These are phyloP conservation scores for Pseudocercospora pini-densiflorae DNA, from an alignment of 2,329 filamentous ascomycete species.

Conservation along the genomic window DNA sequence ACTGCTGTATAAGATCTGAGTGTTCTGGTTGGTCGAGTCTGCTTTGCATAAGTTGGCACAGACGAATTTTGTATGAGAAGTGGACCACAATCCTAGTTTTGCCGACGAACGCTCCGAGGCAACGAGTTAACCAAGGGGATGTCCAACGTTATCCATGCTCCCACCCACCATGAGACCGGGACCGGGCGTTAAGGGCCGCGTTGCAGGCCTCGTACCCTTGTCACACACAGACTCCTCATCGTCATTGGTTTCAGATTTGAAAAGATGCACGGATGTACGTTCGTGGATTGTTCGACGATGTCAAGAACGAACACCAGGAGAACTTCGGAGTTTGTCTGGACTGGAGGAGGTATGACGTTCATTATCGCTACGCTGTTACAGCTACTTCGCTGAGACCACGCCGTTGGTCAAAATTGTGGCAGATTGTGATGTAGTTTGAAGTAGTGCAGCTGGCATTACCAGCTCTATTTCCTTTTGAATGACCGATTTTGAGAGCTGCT, in stretches of 20 bases:
- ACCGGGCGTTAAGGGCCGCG: neutral
- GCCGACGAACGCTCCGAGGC: too few species aligned
- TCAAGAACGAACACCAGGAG: neutral
- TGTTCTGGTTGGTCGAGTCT: too few species aligned
- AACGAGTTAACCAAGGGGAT: too few species aligned
- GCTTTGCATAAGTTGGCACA: too few species aligned
- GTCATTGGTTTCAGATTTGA: neutral
- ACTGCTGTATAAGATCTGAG: too few species aligned
- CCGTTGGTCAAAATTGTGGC: neutral
- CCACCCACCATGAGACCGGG: neutral
- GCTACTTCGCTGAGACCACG: neutral
- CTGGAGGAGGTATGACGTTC: neutral
- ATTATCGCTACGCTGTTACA: neutral
- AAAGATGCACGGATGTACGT: neutral
- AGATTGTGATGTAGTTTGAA: neutral
- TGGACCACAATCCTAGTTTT: too few species aligned
- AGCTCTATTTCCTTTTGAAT: neutral
- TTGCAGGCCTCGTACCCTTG: neutral
- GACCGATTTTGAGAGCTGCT: neutral
- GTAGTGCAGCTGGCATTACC: neutral
- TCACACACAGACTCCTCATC: neutral
- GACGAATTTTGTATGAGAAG: too few species aligned
- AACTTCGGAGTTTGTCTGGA: neutral
- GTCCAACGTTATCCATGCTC: slow-evolving; percentile 2
- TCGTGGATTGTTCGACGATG: neutral